Evolutionary conservation across 768 basidiomycete species (phyloP), one percentile per base, ranked within the genome.

Genomic region (Rubroboletus pulcherrimus): DNA sequence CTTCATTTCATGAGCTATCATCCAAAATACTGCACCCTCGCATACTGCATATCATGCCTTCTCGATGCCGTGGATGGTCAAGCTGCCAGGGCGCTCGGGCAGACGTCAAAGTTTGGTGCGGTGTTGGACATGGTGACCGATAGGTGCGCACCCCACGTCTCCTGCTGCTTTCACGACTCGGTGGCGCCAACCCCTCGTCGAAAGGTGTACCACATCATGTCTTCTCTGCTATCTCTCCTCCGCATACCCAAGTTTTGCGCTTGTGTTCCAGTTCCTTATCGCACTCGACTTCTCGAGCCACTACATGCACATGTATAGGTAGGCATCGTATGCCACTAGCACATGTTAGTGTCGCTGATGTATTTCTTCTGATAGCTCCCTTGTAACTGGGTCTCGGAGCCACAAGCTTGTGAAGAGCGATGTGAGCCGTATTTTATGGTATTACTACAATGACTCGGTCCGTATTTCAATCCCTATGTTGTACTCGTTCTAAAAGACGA

Each of bases 231-330:
- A 94, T 77, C 83, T 99, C 34, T 85, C 94, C 17, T 88, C 88
- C 10, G 92, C 84, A 49, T 98, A 98, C 75, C 93, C 94, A 5
- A 65, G 73, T n/a, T 91, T 78, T 59, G 90, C 95, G 4, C 75
- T 96, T 34, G 65, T 86, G 48, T 98, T 99, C 78, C 93, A 97
- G 73, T 88, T 91, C 75, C 83, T 99, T 58, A 99, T 99, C 73
- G 85, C 95, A 0, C 83, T 99, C 54, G 97, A 99, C 71, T 99
- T 99, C 71, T 88, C 90, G 64, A 96, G 93, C 63, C 97, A 98
- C 73, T 98, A 98, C 74, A 98, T 98, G 85, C 97, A 98, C 72
- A 99, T 98, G 97, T 97, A 98, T 73, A 97, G 96, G 96, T 95
- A 64, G 62, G 47, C 24, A 19, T 37, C 5, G 3, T 29, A 11